These are phyloP conservation scores for Pseudogymnoascus sp. DNA, from an alignment of 2,329 filamentous ascomycete genomes.

Conservation along the genomic window DNA sequence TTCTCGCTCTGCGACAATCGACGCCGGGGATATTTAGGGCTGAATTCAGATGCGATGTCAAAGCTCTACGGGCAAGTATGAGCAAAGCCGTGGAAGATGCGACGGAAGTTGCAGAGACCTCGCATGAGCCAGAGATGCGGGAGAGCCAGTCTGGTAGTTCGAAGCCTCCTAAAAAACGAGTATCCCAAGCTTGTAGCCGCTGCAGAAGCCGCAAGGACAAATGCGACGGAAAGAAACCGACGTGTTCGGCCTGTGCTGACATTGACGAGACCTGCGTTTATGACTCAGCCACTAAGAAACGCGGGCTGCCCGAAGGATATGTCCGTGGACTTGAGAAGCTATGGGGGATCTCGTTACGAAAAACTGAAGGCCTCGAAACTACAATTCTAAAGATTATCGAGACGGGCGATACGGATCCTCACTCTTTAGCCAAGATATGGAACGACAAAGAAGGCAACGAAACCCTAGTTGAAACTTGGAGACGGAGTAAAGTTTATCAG, in stretches of 20 bases:
- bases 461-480: constrained; percentile 25
- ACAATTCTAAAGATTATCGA: constrained; percentile 37
- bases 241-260: constrained; percentile 53
- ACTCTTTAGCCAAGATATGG: constrained; percentile 17
- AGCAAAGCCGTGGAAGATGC: constrained; percentile 3
- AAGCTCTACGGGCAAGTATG: neutral
- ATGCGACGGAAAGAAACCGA: constrained; percentile 51
- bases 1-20: neutral
- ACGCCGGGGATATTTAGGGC: neutral
- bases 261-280: constrained; percentile 52
- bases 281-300: constrained; percentile 63
- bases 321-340: constrained; percentile 62
- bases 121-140: neutral
- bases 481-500: constrained; percentile 24
- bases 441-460: constrained; percentile 31
- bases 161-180: constrained; percentile 26
- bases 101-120: neutral
- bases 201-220: constrained; percentile 48
- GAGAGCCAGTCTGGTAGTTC: neutral
- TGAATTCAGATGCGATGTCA: neutral
- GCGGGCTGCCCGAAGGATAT: constrained; percentile 73
- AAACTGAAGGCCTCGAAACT: constrained; percentile 39
- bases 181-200: constrained; percentile 46
- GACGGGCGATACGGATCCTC: constrained; percentile 13
- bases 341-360: constrained; percentile 45